These are phyloP conservation scores for Entomophthora muscae DNA, from an alignment of 371 early-diverging fungal species.

Conservation along the genomic window DNA sequence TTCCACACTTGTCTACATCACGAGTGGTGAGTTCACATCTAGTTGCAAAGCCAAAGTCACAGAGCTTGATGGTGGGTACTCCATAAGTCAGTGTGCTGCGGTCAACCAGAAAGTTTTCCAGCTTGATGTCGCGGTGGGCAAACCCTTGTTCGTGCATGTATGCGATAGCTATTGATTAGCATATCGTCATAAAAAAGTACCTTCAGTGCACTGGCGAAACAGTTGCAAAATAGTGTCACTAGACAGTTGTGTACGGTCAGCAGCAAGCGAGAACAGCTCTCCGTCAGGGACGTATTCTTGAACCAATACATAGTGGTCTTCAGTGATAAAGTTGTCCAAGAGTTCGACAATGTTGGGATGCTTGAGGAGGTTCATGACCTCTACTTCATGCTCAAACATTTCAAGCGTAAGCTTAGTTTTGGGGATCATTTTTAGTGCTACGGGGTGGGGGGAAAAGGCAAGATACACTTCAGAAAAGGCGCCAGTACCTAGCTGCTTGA, in stretches of 20 bases:
- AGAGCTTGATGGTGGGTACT: conserved; percentile 34
- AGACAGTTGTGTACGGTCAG: conserved; percentile 15
- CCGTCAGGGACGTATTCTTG: conserved; percentile 43
- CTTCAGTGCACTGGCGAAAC: conserved; percentile 9
- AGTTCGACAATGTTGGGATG: conserved; percentile 50
- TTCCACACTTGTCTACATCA: conserved; percentile 26
- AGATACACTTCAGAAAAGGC: neutral
- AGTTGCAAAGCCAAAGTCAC: conserved; percentile 50
- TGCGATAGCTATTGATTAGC: conserved; percentile 27
- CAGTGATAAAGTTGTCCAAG: conserved; percentile 48
- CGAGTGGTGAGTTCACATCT: conserved; percentile 23
- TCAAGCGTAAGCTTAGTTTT: neutral
- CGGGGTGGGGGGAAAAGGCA: neutral
- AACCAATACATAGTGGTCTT: conserved; percentile 35
- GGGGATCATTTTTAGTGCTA: neutral
- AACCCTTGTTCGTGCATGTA: conserved; percentile 62
- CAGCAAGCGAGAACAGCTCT: conserved; percentile 43
- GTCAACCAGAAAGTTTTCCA: conserved; percentile 67
- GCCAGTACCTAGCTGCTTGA: neutral
- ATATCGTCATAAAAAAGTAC: conserved; percentile 14
- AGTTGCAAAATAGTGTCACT: conserved; percentile 10
- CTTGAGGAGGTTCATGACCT: conserved; percentile 15
- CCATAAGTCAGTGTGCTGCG: conserved; percentile 13
- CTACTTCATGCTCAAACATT: neutral
- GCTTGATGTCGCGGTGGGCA: conserved; percentile 60